phyloP scores from a whole-genome alignment of 2,329 filamentous ascomycete species.

The Gyromitra esculenta region DNA sequence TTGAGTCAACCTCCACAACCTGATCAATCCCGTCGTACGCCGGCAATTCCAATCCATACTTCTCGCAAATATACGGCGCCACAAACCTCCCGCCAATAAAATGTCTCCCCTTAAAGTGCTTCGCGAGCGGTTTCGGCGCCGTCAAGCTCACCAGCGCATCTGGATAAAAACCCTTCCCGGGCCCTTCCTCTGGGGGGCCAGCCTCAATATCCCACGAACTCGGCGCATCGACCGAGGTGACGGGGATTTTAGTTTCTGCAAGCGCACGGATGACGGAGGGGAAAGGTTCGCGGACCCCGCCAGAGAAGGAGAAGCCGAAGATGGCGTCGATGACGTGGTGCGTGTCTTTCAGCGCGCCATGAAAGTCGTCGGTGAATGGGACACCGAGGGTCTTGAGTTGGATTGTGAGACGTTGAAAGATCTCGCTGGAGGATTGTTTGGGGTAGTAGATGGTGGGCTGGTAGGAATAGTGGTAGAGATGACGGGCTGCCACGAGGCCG shows the following conservation, averaged over 20 bases:
- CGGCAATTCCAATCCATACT: conserved; percentile 85
- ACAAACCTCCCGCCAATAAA: conserved; percentile 93
- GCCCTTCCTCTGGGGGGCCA: conserved; percentile 78
- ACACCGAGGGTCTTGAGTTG: conserved; percentile 85
- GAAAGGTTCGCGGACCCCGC: conserved; percentile 92
- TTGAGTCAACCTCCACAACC: conserved; percentile 74
- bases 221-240: conserved; percentile 90
- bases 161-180: conserved; percentile 84
- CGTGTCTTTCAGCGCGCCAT: conserved; percentile 70
- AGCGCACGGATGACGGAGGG: conserved; percentile 80
- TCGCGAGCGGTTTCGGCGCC: conserved; percentile 89
- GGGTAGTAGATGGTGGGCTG: conserved; percentile 89
- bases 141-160: conserved; percentile 84
- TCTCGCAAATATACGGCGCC: conserved; percentile 77
- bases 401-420: conserved; percentile 86
- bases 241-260: conserved; percentile 75
- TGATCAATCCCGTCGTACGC: conserved; percentile 88
- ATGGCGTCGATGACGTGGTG: conserved; percentile 92
- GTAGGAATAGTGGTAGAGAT: conserved; percentile 92
- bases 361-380: conserved; percentile 85
- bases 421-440: conserved; percentile 86
- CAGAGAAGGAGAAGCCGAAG: conserved; percentile 94
- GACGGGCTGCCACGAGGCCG: conserved; percentile 90
- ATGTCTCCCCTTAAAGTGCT: conserved; percentile 84
- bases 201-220: conserved; percentile 93